Base-by-base conservation (phyloP, 495 filamentous ascomycete species). In the Penicillium maclennaniae region DNA sequence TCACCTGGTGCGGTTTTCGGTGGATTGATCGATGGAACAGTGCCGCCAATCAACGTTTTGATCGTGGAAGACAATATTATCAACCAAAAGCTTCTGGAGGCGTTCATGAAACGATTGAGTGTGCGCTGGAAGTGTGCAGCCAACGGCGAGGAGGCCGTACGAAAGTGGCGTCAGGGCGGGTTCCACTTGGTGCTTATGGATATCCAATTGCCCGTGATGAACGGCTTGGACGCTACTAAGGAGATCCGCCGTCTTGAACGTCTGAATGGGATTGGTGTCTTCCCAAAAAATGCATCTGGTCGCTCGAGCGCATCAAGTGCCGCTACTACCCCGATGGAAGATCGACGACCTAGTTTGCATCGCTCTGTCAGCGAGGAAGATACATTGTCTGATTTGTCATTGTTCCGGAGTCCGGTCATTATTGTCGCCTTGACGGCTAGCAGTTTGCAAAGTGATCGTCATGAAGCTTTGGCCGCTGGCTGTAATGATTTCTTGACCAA, bases 51-150 rank as follows among this genome's bases (percentile, higher is more conserved):
- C 69, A 97, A 95, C 59, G 92, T 97, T 8, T 77, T 98, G 16
- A 97, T 98, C 51, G 93, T 98, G 31, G 93, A 98, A 73, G 93
- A 98, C 73, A 98, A 98, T 67, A 87, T 92, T 53, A 97, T 98
- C 78, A 98, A 98, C 60, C 78, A 97, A 45, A 84, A 88, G 45
- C 82, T 98, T 6, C 73, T 98, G 2, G 93, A 97, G 62, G 91
- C 91, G 0, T 96, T 98, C 67, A 93, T 97, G 81, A 96, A 96
- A 67, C 81, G 92, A 42, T 80, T 98, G 31, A 96, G 95, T 61
- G 93, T 98, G 25, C 87, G 93, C n/a, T 97, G 93, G 93, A 87
- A 92, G 67, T 95, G 91, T 42, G 93, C 93, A 31, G 89, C 91
- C 73, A 95, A 98, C 67, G 93, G 93, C 26, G 85, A 82, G 62